Conservation (phyloP, 169 alveolate genomes). For the Cryptosporidium sp. region DNA sequence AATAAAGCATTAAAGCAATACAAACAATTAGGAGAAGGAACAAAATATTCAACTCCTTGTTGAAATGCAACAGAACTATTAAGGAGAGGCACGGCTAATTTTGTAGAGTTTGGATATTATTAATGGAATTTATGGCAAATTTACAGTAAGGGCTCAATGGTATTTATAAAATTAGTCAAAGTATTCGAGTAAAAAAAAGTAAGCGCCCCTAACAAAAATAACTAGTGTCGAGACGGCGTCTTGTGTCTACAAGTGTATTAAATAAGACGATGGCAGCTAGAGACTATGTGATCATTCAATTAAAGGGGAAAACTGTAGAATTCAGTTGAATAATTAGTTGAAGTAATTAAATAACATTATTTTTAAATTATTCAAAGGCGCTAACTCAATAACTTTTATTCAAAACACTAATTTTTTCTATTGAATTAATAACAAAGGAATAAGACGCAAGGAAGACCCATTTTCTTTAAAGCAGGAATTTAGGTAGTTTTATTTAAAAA, state of each 20-base stretch:
- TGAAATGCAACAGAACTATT: no score
- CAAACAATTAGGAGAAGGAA: neutral
- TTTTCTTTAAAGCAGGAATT: conserved; percentile 3
- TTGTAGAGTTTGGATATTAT: neutral
- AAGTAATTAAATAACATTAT: neutral
- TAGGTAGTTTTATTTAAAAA: neutral
- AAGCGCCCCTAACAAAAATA: neutral
- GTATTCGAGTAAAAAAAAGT: neutral
- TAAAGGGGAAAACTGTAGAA: neutral
- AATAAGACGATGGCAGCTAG: conserved; percentile 17
- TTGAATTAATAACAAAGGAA: neutral
- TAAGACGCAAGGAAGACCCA: neutral
- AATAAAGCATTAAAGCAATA: neutral
- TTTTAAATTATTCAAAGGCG: conserved; percentile 21
- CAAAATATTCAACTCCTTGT: no score
- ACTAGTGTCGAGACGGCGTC: conserved; percentile 34
- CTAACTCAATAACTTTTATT: neutral
- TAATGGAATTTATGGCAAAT: neutral
- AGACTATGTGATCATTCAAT: conserved; percentile 15
- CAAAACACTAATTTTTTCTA: neutral
- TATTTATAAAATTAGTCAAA: neutral
- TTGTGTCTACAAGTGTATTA: conserved; percentile 21
- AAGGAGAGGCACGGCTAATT: neutral
- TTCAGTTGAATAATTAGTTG: neutral
- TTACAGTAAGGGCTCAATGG: neutral